These are phyloP conservation scores for Trichoderma cornu-damae DNA, from an alignment of 2,329 filamentous ascomycete genomes.

Conservation along the genomic window DNA sequence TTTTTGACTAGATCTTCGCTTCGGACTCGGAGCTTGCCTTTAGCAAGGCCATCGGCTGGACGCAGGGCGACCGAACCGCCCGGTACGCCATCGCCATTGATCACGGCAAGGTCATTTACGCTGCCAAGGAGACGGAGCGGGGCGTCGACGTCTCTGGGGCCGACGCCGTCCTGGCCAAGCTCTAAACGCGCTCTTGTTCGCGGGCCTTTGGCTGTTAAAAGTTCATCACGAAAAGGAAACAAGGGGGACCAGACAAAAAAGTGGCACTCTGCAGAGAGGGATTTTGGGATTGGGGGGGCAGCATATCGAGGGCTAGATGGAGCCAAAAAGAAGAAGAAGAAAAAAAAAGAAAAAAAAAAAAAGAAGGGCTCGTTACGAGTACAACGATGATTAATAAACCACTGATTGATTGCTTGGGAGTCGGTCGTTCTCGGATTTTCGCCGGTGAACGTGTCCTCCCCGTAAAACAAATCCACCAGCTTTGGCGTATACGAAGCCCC, in stretches of 20 bases:
- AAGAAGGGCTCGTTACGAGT: too few species aligned
- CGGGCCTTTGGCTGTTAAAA: neutral
- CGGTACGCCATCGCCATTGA: conserved; percentile 78
- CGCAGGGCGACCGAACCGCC: conserved; percentile 65
- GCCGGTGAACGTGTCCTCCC: too few species aligned
- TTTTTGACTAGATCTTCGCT: conserved; percentile 58
- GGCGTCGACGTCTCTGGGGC: conserved; percentile 48
- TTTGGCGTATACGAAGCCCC: too few species aligned
- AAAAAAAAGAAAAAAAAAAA: too few species aligned
- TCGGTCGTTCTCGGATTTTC: too few species aligned
- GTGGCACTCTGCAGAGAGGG: neutral
- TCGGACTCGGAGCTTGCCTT: conserved; percentile 65
- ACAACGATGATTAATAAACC: too few species aligned
- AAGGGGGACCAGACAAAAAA: neutral
- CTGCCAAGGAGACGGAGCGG: conserved; percentile 61
- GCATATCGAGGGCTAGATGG: neutral
- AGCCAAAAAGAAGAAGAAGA: neutral
- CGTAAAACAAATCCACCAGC: too few species aligned
- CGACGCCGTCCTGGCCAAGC: conserved; percentile 49
- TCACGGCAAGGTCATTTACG: conserved; percentile 77
- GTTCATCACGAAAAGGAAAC: neutral
- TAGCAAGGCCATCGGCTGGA: conserved; percentile 74
- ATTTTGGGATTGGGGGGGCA: neutral
- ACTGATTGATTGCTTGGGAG: neutral
- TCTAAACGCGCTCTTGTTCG: conserved; percentile 34